Evolutionary conservation across 73 alveolate species (phyloP).

Genomic region (Paramecium tetraurelia): DNA sequence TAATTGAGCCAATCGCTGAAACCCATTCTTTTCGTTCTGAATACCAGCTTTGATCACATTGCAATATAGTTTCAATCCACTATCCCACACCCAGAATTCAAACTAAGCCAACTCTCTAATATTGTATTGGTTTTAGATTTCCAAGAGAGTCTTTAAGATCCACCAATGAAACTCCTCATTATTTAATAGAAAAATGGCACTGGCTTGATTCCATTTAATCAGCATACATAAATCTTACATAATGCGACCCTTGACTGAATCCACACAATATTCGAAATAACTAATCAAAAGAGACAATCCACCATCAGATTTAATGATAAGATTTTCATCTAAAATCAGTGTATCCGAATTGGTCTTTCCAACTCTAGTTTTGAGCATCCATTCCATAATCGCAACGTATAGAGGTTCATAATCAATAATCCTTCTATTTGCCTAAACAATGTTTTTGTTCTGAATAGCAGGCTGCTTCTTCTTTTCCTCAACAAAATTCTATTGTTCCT

Average conservation of each 20-base stretch:
- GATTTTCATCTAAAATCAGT: slow-evolving; percentile 43
- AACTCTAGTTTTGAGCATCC: slow-evolving; percentile 49
- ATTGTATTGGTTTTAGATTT: slow-evolving; percentile 5
- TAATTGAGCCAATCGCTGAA: neutral
- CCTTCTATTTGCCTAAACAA: neutral
- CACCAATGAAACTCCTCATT: slow-evolving; percentile 55
- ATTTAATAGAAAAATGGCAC: neutral
- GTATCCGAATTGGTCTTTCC: slow-evolving; percentile 51
- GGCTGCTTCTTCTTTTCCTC: neutral
- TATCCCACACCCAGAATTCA: slow-evolving; percentile 50
- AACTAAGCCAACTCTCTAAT: neutral
- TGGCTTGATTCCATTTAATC: slow-evolving; percentile 20
- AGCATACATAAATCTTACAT: slow-evolving; percentile 44
- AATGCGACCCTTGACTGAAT: slow-evolving; percentile 29
- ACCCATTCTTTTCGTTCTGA: neutral
- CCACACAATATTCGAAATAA: slow-evolving; percentile 37
- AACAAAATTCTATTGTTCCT: neutral
- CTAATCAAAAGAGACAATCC: slow-evolving; percentile 8
- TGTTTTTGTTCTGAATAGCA: neutral
- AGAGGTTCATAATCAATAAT: slow-evolving; percentile 62
- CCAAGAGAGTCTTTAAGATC: neutral
- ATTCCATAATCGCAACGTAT: slow-evolving; percentile 63
- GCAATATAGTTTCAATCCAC: slow-evolving; percentile 47
- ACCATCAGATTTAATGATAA: slow-evolving; percentile 36
- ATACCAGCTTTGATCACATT: neutral